phyloP scores from a whole-genome alignment of 306 rosid genomes.

The Cicer yamashitae region DNA sequence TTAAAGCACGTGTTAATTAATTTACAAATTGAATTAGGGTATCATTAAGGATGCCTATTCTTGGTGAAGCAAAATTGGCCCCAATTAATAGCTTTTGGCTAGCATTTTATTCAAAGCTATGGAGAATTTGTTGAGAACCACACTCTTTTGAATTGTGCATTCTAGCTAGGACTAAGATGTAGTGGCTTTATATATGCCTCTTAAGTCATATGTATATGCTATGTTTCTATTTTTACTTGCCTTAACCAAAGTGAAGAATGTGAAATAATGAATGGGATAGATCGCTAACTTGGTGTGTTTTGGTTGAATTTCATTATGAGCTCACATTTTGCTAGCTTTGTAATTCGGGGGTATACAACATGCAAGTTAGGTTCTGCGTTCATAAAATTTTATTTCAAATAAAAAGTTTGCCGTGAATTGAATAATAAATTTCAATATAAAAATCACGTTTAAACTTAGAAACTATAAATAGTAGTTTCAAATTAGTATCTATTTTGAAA shows the following conservation, averaged over 20 bases:
- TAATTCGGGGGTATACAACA: not conserved
- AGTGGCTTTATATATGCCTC: constrained; percentile 22
- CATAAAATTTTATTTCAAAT: too few species aligned
- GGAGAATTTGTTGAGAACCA: not conserved
- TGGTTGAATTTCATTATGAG: not conserved
- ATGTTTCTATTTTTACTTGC: not conserved
- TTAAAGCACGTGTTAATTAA: too few species aligned
- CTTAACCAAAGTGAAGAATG: not conserved
- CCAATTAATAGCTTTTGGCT: constrained; percentile 63
- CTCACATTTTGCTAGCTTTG: not conserved
- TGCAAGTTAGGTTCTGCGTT: too few species aligned
- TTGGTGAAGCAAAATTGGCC: constrained; percentile 80
- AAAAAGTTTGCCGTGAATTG: too few species aligned
- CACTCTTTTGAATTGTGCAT: not conserved
- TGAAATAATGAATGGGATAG: not conserved
- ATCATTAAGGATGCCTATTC: constrained; percentile 73
- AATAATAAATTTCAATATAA: too few species aligned
- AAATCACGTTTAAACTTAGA: too few species aligned
- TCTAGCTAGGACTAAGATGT: not conserved
- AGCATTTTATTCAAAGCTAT: not conserved
- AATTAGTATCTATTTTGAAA: too few species aligned
- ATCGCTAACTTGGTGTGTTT: not conserved
- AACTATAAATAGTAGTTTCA: too few species aligned
- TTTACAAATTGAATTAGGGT: constrained; percentile 67
- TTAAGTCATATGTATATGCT: not conserved